phyloP scores from a whole-genome alignment of 2,329 filamentous ascomycete genomes.

The Knufia petricola region DNA sequence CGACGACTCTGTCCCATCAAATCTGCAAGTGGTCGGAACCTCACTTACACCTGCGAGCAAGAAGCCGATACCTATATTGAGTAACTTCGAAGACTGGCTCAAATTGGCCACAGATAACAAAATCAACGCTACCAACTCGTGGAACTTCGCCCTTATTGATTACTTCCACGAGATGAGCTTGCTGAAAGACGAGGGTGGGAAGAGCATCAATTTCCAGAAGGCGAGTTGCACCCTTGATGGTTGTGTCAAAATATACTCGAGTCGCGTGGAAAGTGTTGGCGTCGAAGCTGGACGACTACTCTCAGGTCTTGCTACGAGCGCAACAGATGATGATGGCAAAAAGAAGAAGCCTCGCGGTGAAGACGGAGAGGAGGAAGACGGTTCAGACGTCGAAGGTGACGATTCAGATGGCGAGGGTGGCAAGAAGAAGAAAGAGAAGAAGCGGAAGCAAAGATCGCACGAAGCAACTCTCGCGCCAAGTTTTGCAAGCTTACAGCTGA shows the following conservation, averaged over 20 bases:
- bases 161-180: constrained; percentile 99
- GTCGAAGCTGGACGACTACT: constrained; percentile 93
- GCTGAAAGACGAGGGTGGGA: constrained; percentile 67
- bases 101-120: constrained; percentile 99
- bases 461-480: constrained; percentile 88
- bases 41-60: constrained; percentile 65
- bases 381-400: constrained; percentile 53
- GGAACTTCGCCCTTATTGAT: constrained; percentile 99
- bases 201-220: constrained; percentile 97
- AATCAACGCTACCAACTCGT: constrained; percentile 96
- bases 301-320: constrained; percentile 74
- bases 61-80: constrained; percentile 57
- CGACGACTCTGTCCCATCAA: constrained; percentile 37
- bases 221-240: constrained; percentile 95
- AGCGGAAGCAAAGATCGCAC: constrained; percentile 68
- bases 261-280: constrained; percentile 92
- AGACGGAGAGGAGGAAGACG: constrained; percentile 54
- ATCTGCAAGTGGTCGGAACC: constrained; percentile 58
- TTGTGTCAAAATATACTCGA: constrained; percentile 98
- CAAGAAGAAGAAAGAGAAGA: constrained; percentile 54
- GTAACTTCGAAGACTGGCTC: constrained; percentile 99
- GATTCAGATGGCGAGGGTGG: constrained; percentile 37
- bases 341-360: constrained; percentile 53
- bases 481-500: constrained; percentile 79
- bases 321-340: constrained; percentile 59